Base-by-base conservation (phyloP, 805 yeast genomes). In the Suhomyces canberraensis region DNA sequence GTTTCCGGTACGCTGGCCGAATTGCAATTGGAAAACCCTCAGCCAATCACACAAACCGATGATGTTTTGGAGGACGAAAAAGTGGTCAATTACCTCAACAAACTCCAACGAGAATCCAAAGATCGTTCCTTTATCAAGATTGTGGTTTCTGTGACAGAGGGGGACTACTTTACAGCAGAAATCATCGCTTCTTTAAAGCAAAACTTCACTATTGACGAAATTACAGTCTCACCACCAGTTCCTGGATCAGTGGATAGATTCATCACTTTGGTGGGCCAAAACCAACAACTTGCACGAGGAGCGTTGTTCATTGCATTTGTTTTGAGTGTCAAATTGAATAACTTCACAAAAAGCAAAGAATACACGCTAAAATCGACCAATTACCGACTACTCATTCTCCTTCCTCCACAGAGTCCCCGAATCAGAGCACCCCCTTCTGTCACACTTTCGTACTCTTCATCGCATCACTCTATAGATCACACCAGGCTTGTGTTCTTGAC, bases 291-390 rank as follows among this genome's bases (percentile, higher is more conserved):
- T n/a, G 31, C 58, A 16, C 54, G 54, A 27, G 54, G 60, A 4
- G 50, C 52, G 4, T 35, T 60, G 2, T 65, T 42, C 32, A 31
- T 61, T 9, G 43, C 63, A 3, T 67, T 49, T 39, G 21, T 56
- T 4, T 35, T 59, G 25, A 45, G 40, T 22, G 53, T 58, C 3
- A 50, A 47, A 19, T 35, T 61, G 20, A 66, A 66, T 36, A 58
- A 57, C 28, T 25, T 56, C 8, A 37, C 48, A 15, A 39, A 45
- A 7, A 36, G 36, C 20, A 54, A 54, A 31, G 33, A 47, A 7
- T 56, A 46, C 37, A 66, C 69, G 1, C 54, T 67, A 30, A 64
- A 63, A 35, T 59, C 65, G 2, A 34, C 47, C 20, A 63, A 61
- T 39, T 64, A 63, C 41, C 15, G 21, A 3, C n/a, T 42, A 13